phyloP scores from a whole-genome alignment of 139 green algal species.

The Edaphochlamys debaryana region DNA sequence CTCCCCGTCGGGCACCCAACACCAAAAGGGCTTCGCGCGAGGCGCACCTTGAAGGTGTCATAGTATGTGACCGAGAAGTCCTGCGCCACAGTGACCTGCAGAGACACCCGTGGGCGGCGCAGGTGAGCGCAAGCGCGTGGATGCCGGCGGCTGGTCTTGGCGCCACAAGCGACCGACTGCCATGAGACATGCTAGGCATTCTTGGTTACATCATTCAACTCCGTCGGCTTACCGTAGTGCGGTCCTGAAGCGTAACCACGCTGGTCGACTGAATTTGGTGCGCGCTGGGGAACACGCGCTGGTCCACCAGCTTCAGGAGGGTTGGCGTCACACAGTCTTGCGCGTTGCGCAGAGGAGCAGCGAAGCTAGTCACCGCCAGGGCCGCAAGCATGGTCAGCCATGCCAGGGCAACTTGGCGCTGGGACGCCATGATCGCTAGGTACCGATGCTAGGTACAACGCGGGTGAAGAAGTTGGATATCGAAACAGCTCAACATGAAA shows the following conservation, averaged over 20 bases:
- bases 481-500: too few relatives aligned
- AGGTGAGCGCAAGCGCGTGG: background rate
- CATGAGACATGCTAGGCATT: background rate
- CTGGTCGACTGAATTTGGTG: conserved; percentile 1
- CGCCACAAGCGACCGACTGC: background rate
- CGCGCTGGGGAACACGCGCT: conserved; percentile 1
- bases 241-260: background rate
- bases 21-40: too few relatives aligned
- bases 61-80: conserved; percentile 77
- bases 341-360: background rate
- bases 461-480: too few relatives aligned
- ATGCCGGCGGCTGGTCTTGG: background rate
- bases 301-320: background rate
- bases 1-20: too few relatives aligned
- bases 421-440: too few relatives aligned
- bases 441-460: too few relatives aligned
- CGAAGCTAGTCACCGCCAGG: too few relatives aligned
- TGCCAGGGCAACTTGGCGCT: too few relatives aligned
- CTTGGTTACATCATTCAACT: background rate
- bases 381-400: too few relatives aligned
- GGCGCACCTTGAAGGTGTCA: conserved; percentile 68
- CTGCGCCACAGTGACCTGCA: conserved; percentile 64
- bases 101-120: background rate
- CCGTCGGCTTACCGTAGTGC: background rate
- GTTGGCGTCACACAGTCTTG: background rate